Percentiles rank a stretch among this genome's conserved stretches.
phyloP scores from a whole-genome alignment of 768 basidiomycete species.

The Leucosporidium yakuticum region DNA sequence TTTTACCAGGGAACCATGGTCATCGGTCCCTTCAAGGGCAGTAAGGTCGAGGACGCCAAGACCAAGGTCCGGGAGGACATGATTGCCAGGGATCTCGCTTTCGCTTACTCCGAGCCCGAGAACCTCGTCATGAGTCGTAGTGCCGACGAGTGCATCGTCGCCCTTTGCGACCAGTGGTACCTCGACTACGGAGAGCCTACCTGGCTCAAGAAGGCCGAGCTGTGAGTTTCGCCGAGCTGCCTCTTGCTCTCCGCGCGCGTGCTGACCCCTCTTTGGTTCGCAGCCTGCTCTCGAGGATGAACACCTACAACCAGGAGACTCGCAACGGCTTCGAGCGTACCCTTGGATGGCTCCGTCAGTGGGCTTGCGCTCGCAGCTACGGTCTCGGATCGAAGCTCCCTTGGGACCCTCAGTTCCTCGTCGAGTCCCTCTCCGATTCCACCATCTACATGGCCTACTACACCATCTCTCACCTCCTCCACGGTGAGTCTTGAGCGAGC shows the following conservation, averaged over 20 bases:
- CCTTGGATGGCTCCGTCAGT: slow-evolving; percentile 90
- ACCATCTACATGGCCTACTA: slow-evolving; percentile 99
- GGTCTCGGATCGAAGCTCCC: slow-evolving; percentile 91
- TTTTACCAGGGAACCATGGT: slow-evolving; percentile 92
- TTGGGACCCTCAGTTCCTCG: slow-evolving; percentile 94
- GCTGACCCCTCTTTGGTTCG: background rate
- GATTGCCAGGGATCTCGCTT: slow-evolving; percentile 69
- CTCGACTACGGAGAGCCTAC: slow-evolving; percentile 85
- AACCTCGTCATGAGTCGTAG: slow-evolving; percentile 80
- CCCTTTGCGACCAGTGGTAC: slow-evolving; percentile 99
- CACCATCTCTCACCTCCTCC: slow-evolving; percentile 83
- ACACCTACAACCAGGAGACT: slow-evolving; percentile 85
- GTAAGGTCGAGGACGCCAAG: slow-evolving; percentile 85
- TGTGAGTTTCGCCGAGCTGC: slow-evolving; percentile 50
- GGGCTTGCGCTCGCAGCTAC: slow-evolving; percentile 98
- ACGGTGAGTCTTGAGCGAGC: slow-evolving; percentile 54
- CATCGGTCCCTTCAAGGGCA: slow-evolving; percentile 83
- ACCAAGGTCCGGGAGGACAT: slow-evolving; percentile 74
- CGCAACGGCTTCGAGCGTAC: slow-evolving; percentile 85
- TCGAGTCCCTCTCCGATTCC: slow-evolving; percentile 93
- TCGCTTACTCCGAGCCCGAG: slow-evolving; percentile 94
- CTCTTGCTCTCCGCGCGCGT: background rate
- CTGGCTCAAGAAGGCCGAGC: slow-evolving; percentile 84
- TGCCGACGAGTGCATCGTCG: slow-evolving; percentile 96
- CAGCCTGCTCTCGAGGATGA: slow-evolving; percentile 76